Base-by-base conservation (phyloP, 306 rosid genomes). In the Lathyrus tuberosus region DNA sequence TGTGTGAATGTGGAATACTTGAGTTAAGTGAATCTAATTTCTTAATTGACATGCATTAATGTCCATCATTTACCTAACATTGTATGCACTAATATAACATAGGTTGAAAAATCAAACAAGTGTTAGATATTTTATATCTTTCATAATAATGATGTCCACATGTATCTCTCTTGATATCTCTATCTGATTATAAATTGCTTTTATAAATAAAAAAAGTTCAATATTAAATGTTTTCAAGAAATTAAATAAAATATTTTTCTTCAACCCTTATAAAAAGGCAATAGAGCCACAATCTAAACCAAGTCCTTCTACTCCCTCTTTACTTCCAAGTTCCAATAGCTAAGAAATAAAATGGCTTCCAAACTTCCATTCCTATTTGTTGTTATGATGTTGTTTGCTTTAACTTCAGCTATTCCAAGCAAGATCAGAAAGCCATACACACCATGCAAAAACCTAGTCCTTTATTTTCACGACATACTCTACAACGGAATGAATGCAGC, bases 391-490 rank as follows among this genome's bases (percentile, higher is more conserved):
- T 14, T 70, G 6, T 35, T 83, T 43, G 56, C 78, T 47, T 58
- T 78, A 10, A 63, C 79, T 47, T 82, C 84, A 14, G 86, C 82
- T 62, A 3, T 8, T 53, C 84, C 83, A 1, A 20, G 33, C 18
- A 78, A 60, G 16, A 1, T 35, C 0, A 80, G 28, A 24, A 81
- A 22, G 13, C 77, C 68, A 15, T 14, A 60, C 1, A 67, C 56
- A 30, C 89, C 98, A 54, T 92, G 96, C 82, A 87, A 89, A 69
- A 18, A 76, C 41, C 6, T 92, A 8, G 78, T 77, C 14, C 72
- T 89, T 1, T 89, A 67, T 72, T 89, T 87, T 66, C 98, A 92
- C 33, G 96, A 89, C 67, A 65, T 88, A 1, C 10, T 92, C 0
- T 89, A 86, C 88, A 86, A 92, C 12, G 91, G 96, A 4, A 54